Evolutionary conservation across 2,329 filamentous ascomycete species (phyloP).

Genomic region (Chrysoporthe cubensis): DNA sequence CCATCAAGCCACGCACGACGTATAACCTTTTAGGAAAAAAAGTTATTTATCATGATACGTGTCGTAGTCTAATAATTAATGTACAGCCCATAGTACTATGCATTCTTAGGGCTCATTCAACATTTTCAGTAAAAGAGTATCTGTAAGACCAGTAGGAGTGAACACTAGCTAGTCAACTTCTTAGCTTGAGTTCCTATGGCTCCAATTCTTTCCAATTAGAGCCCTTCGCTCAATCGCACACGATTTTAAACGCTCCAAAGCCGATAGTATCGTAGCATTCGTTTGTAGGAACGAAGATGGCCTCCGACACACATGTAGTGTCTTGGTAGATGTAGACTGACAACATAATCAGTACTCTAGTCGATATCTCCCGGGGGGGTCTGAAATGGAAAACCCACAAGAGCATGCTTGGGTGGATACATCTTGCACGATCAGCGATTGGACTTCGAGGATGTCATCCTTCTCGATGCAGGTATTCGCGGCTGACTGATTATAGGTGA

Average conservation of each 20-base stretch:
- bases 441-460: constrained; percentile 10
- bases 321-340: constrained; percentile 12
- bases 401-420: background rate
- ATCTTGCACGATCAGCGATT: constrained; percentile 3
- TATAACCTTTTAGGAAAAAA: no score
- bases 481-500: background rate
- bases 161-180: background rate
- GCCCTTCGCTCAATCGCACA: background rate
- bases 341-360: background rate
- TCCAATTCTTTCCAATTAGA: background rate
- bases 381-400: background rate
- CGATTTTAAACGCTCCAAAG: background rate
- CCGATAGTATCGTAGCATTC: constrained; percentile 14
- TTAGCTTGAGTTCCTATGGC: background rate
- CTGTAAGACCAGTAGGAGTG: background rate
- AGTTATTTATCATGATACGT: background rate
- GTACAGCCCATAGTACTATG: background rate
- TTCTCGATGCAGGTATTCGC: constrained; percentile 10
- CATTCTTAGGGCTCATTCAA: background rate
- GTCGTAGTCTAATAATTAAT: background rate
- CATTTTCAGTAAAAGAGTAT: background rate
- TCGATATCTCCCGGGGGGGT: background rate
- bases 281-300: background rate
- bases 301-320: background rate
- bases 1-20: no score